phyloP scores from a whole-genome alignment of 2,329 filamentous ascomycete genomes.

The Calonectria naviculata region DNA sequence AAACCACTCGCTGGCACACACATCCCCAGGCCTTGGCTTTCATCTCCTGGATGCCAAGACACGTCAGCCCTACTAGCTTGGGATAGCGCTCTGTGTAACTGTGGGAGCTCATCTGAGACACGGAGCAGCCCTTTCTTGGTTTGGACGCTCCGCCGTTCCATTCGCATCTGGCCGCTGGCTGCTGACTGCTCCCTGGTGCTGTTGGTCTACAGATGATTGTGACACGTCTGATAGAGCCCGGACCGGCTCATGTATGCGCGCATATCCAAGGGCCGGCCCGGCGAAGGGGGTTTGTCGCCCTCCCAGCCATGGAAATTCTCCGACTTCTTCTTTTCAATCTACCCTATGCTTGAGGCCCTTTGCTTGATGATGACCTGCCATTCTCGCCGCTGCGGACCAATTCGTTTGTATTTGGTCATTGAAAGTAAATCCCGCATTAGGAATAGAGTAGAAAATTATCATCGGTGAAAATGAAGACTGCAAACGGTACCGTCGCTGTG shows the following conservation, averaged over 20 bases:
- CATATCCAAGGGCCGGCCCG: background rate
- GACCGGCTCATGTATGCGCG: background rate
- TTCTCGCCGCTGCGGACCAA: background rate
- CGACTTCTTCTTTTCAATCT: background rate
- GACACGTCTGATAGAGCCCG: background rate
- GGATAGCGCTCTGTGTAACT: background rate
- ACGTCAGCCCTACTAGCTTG: constrained; percentile 12
- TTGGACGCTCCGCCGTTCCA: background rate
- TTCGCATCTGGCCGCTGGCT: background rate
- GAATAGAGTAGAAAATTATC: background rate
- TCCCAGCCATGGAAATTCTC: background rate
- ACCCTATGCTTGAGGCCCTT: background rate
- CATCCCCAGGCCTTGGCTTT: background rate
- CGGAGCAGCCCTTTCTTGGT: background rate
- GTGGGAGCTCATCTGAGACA: background rate
- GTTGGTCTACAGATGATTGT: background rate
- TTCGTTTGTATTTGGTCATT: background rate
- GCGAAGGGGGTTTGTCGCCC: background rate
- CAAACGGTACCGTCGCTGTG: background rate
- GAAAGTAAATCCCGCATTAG: background rate
- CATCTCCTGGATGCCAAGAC: constrained; percentile 7
- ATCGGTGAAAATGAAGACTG: background rate
- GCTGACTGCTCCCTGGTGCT: background rate
- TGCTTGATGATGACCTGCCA: background rate
- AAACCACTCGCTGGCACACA: background rate